phyloP scores from a whole-genome alignment of 495 filamentous ascomycete species.

The Penicillium pancosmium region DNA sequence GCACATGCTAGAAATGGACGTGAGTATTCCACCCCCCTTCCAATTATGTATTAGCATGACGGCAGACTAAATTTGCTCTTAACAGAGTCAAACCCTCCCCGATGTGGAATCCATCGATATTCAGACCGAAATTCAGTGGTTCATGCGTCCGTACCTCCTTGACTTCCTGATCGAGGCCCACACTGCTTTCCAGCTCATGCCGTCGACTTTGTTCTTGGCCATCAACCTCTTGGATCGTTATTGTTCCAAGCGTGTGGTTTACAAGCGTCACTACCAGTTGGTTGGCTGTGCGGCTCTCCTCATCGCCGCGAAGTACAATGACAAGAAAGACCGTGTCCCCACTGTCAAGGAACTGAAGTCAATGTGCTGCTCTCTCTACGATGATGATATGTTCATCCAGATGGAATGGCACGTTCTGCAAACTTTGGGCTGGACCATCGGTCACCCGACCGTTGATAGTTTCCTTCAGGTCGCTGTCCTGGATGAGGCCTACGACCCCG shows the following conservation, averaged over 20 bases:
- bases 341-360: constrained; percentile 94
- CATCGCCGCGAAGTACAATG: constrained; percentile 97
- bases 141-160: constrained; percentile 97
- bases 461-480: constrained; percentile 79
- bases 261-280: constrained; percentile 98
- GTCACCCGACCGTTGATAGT: constrained; percentile 91
- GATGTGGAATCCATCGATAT: constrained; percentile 98
- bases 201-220: constrained; percentile 92
- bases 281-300: constrained; percentile 95
- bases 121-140: constrained; percentile 99
- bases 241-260: constrained; percentile 97
- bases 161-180: constrained; percentile 99
- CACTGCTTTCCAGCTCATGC: constrained; percentile 87
- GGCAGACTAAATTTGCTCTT: background rate
- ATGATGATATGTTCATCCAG: constrained; percentile 99
- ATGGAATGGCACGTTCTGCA: constrained; percentile 99
- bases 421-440: constrained; percentile 95
- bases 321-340: constrained; percentile 95
- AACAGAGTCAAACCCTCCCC: constrained; percentile 84
- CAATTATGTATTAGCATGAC: constrained; percentile 12
- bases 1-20: constrained; percentile 98
- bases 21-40: constrained; percentile 42
- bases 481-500: constrained; percentile 67
- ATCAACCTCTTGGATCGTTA: constrained; percentile 97
- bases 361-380: constrained; percentile 98